Evolutionary conservation across 441 rosid genomes (phyloP).

Genomic region (Biscutella laevigata): DNA sequence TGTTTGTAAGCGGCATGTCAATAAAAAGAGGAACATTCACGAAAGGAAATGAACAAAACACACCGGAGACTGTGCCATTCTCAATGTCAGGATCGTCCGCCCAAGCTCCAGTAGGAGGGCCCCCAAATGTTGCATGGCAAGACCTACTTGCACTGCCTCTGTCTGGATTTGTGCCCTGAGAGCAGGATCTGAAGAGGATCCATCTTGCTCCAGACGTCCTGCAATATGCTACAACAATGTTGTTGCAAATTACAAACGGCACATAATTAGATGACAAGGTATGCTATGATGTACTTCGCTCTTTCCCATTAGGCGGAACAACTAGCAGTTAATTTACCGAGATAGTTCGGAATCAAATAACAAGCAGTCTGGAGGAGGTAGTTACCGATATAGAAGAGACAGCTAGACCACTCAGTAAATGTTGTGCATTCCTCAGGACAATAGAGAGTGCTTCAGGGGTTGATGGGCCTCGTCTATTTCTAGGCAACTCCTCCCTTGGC

Average conservation of each 20-base stretch:
- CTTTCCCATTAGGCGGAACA: not conserved
- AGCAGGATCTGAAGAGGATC: constrained; percentile 53
- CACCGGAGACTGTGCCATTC: constrained; percentile 82
- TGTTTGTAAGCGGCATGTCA: constrained; percentile 10
- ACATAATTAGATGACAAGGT: constrained; percentile 34
- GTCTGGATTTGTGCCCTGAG: constrained; percentile 68
- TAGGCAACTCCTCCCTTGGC: constrained; percentile 46
- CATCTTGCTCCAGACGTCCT: constrained; percentile 73
- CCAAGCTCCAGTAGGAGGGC: constrained; percentile 94
- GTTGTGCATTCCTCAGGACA: constrained; percentile 60
- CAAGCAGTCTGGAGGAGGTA: constrained; percentile 11
- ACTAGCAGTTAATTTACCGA: not conserved
- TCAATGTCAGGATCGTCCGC: constrained; percentile 71
- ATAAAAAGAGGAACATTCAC: not conserved
- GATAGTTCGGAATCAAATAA: not conserved
- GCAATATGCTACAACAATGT: constrained; percentile 81
- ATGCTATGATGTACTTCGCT: not conserved
- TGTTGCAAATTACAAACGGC: constrained; percentile 42
- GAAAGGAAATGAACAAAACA: constrained; percentile 12
- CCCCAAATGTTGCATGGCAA: constrained; percentile 84
- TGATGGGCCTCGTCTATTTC: constrained; percentile 44
- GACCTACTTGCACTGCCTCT: constrained; percentile 65
- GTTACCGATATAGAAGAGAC: constrained; percentile 61
- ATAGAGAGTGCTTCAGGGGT: constrained; percentile 59
- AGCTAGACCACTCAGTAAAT: constrained; percentile 49